Evolutionary conservation across 495 filamentous ascomycete genomes (phyloP), one percentile per base, ranked within the genome.

Genomic region (Hypoxylon intermedium): DNA sequence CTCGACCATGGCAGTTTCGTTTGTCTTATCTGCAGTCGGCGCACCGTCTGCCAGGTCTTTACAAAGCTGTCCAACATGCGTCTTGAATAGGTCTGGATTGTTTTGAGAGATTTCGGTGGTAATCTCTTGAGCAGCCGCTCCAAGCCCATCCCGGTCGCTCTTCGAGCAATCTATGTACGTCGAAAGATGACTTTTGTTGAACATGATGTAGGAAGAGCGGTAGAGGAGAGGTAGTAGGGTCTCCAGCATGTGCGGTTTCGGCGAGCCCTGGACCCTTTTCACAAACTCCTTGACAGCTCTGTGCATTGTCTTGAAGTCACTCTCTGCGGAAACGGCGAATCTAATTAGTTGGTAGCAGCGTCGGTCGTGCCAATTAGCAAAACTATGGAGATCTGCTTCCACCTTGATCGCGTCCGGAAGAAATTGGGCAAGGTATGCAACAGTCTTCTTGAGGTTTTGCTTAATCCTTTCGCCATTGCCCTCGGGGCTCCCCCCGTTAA

Each of bases 101-200:
- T 83, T 84, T 36, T 88, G 85, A 0, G 94, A 97, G 24, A 99
- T 96, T 67, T 98, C 90, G 67, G 92, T 93, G 20, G 97, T 81
- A 40, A 98, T 83, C 68, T 96, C 91, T 60, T 97, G 92, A 6
- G 94, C 94, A 0, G 89, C 83, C 6, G 82, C 74, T 12, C 89
- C 89, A 57, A 98, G 75, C 0, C 83, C 83, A 33, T 91, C 83
- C 61, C 92, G 87, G 67, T 97, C 88, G 2, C 86, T 89, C 57
- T 89, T 85, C 0, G 92, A 90, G 60, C 88, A 88, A 52, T 90
- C 87, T 80, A 97, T 90, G 60, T 97, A 92, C 1, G 90, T 86
- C 1, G 93, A 86, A 9, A 98, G 87, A 63, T 98, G 93, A 68
- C 92, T 97, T 55, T 88, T 86, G 76, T 98, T 99, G 76, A 93